Evolutionary conservation across 2,329 filamentous ascomycete genomes (phyloP), one percentile per base, ranked within the genome.

Genomic region (Fusarium liriodendri): DNA sequence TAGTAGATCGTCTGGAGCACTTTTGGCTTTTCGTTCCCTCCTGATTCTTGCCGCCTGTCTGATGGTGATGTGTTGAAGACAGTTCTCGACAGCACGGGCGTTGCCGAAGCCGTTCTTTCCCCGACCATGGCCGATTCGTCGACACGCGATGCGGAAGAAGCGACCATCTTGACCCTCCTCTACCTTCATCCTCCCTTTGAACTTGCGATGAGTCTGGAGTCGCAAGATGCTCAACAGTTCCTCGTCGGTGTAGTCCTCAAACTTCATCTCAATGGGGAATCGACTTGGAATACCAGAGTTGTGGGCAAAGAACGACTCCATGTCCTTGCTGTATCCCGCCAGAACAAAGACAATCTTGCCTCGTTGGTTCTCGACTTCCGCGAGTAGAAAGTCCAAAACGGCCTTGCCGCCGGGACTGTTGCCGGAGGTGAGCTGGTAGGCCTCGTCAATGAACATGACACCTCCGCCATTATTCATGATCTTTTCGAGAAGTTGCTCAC

Each of bases 401-500:
- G 87, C 86, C 0, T 82, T 84, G 0, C 93, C 93, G 0, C 88
- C 89, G 3, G 79, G 76, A 25, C 83, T 92, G 64, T 89, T 88
- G 0, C 88, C 88, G 1, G 89, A 89, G 0, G 89, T 87, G 0
- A 96, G 84, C 72, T 95, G 93, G 76, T 96, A 95, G 0, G 93
- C 93, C 79, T 96, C 93, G 69, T 96, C 94, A 25, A 96, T 92
- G 77, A 96, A 95, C 2, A 94, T 77, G 0, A 91, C 91, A 0
- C 94, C 94, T 0, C 93, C 93, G 0, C 89, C 90, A 1, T 81
- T 73, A 32, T 90, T 84, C 5, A 90, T 77, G 40, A 95, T 85
- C 0, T 77, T 58, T 1, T 84, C 80, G 0, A 85, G 22, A 0
- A 91, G 80, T 14, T 86, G 85, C 76, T 93, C 86, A 71, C 87